Base-by-base conservation (phyloP, 129 eudicot species). In the Heracleum sosnowskyi region DNA sequence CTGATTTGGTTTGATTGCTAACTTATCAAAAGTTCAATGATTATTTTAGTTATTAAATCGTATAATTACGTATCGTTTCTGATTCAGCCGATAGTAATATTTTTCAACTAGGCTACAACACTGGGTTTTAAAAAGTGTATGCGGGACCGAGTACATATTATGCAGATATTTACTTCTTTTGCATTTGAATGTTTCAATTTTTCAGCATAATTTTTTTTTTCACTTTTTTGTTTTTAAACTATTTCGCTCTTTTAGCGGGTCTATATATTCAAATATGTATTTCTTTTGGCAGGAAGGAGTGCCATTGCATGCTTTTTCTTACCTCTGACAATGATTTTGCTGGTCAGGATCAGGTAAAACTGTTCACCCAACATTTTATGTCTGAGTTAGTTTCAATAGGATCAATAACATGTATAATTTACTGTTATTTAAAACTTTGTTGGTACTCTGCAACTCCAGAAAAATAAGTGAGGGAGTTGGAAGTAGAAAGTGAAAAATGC, bases 261-360 rank as follows among this genome's bases (percentile, higher is more conserved):
- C 26, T 16, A 42, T 42, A 26, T 26, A 0, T 29, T 29, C 13
- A 42, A 28, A 42, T 44, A 37, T 74, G 33, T 28, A 24, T 26
- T 42, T 74, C 31, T 44, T 31, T 13, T 74, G 35, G 60, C 77
- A 74, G 77, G 87, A 93, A 93, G 87, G 95, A 91, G 82, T 93
- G 98, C 81, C 98, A 93, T 85, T 93, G 98, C 89, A 93, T 91
- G 97, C 97, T 93, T 77, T 93, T 93, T 78, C 97, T 93, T 72
- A 93, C 98, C 76, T 84, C 90, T 78, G 98, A 93, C 33, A 93
- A 93, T 77, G 98, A 93, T 84, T 93, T 93, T 82, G 98, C 98
- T 84, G 97, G 98, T 63, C 82, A 89, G 51, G 97, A 93, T 35
- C 98, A 93, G 98, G 98, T 93, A 77, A 29, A 26, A 62, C 13